Evolutionary conservation across 1,284 basidiomycete species (phyloP).

Genomic region (Ganoderma resinaceum): DNA sequence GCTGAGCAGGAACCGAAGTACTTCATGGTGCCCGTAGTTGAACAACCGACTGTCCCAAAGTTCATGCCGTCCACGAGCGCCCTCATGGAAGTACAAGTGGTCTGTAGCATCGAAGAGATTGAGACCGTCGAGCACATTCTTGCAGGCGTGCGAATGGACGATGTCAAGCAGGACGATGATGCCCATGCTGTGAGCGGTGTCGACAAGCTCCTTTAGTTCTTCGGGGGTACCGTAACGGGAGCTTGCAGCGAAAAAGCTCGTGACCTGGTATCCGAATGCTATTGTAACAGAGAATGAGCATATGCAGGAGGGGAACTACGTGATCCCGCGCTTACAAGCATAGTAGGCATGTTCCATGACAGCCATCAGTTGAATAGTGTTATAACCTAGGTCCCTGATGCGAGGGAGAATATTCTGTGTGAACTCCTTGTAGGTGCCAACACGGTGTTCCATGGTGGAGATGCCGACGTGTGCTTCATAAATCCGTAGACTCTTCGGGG

Average conservation of each 20-base stretch:
- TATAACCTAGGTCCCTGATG: constrained; percentile 94
- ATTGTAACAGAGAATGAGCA: constrained; percentile 19
- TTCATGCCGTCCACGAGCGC: constrained; percentile 89
- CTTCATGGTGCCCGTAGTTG: constrained; percentile 96
- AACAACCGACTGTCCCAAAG: constrained; percentile 98
- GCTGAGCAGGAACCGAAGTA: constrained; percentile 92
- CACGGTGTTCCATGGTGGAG: constrained; percentile 85
- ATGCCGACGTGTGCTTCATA: constrained; percentile 99
- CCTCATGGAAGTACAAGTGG: constrained; percentile 97
- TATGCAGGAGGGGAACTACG: constrained; percentile 11
- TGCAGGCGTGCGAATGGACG: constrained; percentile 98
- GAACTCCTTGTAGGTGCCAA: constrained; percentile 97
- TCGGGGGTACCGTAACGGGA: constrained; percentile 96
- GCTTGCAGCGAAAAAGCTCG: constrained; percentile 97
- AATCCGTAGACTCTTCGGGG: constrained; percentile 80
- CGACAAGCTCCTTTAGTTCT: constrained; percentile 94
- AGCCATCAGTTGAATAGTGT: constrained; percentile 97
- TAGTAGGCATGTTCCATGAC: constrained; percentile 99
- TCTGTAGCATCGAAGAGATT: constrained; percentile 97
- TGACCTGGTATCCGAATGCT: constrained; percentile 99
- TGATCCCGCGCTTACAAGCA: constrained; percentile 74
- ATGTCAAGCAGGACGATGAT: constrained; percentile 95
- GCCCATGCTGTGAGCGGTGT: constrained; percentile 93
- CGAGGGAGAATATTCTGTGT: constrained; percentile 85
- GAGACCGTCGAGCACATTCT: constrained; percentile 95